A percentile compares a stretch with the other conserved stretches of the same genome.
phyloP scores from a whole-genome alignment of 768 basidiomycete genomes.

The Psilocybe subaeruginosa region DNA sequence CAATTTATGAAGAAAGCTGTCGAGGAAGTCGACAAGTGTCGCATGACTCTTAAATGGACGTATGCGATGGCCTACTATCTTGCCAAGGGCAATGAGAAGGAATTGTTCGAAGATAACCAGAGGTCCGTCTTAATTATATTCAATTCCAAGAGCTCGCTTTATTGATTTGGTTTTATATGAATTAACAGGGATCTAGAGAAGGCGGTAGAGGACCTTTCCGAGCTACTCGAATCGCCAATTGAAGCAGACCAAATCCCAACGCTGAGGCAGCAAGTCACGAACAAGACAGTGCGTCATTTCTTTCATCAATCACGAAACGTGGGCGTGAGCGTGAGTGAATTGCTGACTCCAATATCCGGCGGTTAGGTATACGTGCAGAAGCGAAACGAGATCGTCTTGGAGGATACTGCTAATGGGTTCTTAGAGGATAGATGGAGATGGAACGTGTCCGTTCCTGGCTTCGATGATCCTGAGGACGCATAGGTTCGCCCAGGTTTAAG shows the following conservation, averaged over 20 bases:
- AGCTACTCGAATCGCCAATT: slow-evolving; percentile 89
- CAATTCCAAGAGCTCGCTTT: background rate
- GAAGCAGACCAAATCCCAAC: slow-evolving; percentile 82
- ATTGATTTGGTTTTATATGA: background rate
- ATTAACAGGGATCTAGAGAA: slow-evolving; percentile 80
- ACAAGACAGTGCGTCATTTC: slow-evolving; percentile 75
- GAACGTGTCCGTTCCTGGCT: slow-evolving; percentile 75
- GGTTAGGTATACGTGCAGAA: slow-evolving; percentile 90
- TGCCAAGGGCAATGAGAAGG: slow-evolving; percentile 87
- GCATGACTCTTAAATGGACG: slow-evolving; percentile 98
- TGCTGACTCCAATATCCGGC: background rate
- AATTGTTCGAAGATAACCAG: slow-evolving; percentile 97
- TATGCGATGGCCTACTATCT: slow-evolving; percentile 99
- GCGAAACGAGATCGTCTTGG: slow-evolving; percentile 91
- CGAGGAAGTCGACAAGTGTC: slow-evolving; percentile 86
- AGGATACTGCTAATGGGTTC: slow-evolving; percentile 93
- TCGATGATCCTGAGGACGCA: slow-evolving; percentile 52
- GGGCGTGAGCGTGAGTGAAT: too few species aligned
- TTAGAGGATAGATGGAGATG: slow-evolving; percentile 84
- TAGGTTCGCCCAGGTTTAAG: background rate
- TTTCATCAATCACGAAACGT: background rate
- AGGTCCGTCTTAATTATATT: slow-evolving; percentile 48
- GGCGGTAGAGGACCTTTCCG: slow-evolving; percentile 94
- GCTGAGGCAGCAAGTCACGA: slow-evolving; percentile 90
- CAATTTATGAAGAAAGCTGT: slow-evolving; percentile 99